Conservation (phyloP, 148 eudicot species). For the Linanthus parryae region DNA sequence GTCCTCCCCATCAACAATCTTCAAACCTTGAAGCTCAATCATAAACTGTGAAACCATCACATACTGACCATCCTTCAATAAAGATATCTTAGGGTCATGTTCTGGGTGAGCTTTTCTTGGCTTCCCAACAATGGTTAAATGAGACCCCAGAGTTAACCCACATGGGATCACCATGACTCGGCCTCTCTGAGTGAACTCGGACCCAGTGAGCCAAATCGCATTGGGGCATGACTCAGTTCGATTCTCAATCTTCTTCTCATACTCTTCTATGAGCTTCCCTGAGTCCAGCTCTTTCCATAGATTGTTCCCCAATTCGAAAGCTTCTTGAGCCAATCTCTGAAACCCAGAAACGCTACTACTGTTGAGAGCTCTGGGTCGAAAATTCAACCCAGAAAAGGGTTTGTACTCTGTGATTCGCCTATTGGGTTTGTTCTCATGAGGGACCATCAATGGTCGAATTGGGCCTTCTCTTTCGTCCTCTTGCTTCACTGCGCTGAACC, state of each 20-base stretch:
- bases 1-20: slow-evolving; percentile 91
- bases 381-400: slow-evolving; percentile 31
- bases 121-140: slow-evolving; percentile 73
- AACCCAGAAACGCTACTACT: slow-evolving; percentile 33
- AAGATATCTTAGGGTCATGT: slow-evolving; percentile 65
- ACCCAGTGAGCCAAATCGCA: slow-evolving; percentile 47
- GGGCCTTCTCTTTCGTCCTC: not conserved
- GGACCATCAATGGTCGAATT: not conserved
- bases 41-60: slow-evolving; percentile 87
- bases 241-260: slow-evolving; percentile 15
- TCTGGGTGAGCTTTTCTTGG: slow-evolving; percentile 75
- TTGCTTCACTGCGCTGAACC: not conserved
- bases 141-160: slow-evolving; percentile 90
- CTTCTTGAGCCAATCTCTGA: slow-evolving; percentile 48
- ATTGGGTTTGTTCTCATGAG: not conserved
- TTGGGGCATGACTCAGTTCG: slow-evolving; percentile 50
- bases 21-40: slow-evolving; percentile 96
- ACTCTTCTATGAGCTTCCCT: slow-evolving; percentile 18
- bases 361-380: slow-evolving; percentile 27
- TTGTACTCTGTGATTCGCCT: not conserved
- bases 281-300: slow-evolving; percentile 54
- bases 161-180: slow-evolving; percentile 70
- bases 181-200: slow-evolving; percentile 37
- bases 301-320: slow-evolving; percentile 59
- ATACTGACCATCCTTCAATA: slow-evolving; percentile 71